Evolutionary conservation across 257 asterid species (phyloP), one percentile per base, ranked within the genome.

Genomic region (Primulina huaijiensis): DNA sequence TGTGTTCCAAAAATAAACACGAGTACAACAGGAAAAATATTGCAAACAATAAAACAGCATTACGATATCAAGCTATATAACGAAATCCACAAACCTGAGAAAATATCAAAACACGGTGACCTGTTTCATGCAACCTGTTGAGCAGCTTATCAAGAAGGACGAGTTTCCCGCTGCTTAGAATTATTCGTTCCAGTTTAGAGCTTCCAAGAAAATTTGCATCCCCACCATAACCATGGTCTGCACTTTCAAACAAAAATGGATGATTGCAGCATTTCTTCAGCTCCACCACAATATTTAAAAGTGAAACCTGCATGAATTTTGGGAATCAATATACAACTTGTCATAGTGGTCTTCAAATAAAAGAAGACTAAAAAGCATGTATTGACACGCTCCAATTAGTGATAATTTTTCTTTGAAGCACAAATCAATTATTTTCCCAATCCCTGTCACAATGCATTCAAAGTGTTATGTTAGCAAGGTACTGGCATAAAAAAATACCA

Each of bases 191-290:
- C 76, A 94, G 74, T 80, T 91, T 94, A 50, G 87, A 70, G 83
- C 99, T 91, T 29, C 97, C 97, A 56, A 87, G 79, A 80, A 79
- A 67, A 72, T 87, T 87, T 50, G 93, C 82, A 72, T 94, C 96
- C 79, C 99, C 99, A 59, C 99, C 99, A 82, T 94, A 94, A 78
- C 99, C 99, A 83, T 91, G 97, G 83, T 94, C 99, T 10, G 99
- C 99, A 81, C 99, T 94, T 83, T 94, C 97, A 82, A 94, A 94
- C 70, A 94, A 74, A 83, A 94, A 94, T 61, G 99, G 99, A 80
- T 94, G 99, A 68, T 94, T 94, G 89, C 99, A 94, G 86, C 98
- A 94, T 77, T 94, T 94, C 95, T 94, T 94, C 92, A 94, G 79
- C 86, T 94, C 99, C 84, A 91, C 99, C 87, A 94, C 96, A 69